A percentile compares a stretch with the other conserved stretches of the same genome.
phyloP scores from a whole-genome alignment of 495 filamentous ascomycete genomes.

The Penicillium canescens region DNA sequence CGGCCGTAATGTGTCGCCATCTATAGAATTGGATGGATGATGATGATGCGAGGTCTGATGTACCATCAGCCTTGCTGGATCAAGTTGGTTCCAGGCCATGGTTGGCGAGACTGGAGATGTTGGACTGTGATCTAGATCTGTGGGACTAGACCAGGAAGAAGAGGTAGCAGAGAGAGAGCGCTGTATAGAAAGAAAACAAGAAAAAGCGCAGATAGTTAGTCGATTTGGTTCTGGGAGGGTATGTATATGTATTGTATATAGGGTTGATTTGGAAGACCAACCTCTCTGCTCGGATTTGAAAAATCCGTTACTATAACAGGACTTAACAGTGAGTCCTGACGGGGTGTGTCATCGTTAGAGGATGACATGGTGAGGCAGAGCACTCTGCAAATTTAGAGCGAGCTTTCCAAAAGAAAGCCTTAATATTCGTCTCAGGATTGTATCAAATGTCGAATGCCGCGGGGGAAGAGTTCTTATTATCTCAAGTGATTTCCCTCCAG shows the following conservation, averaged over 20 bases:
- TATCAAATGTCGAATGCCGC: neutral
- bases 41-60: slow-evolving; percentile 33
- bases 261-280: slow-evolving; percentile 6
- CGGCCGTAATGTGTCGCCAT: slow-evolving; percentile 51
- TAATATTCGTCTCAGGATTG: neutral
- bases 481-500: neutral
- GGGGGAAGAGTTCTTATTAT: neutral
- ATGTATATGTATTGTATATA: neutral
- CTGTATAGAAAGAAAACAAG: neutral
- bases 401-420: neutral
- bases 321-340: slow-evolving; percentile 17
- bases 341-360: slow-evolving; percentile 10
- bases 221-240: too few species aligned
- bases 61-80: slow-evolving; percentile 30
- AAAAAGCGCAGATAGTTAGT: neutral
- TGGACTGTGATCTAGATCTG: slow-evolving; percentile 24
- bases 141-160: slow-evolving; percentile 21
- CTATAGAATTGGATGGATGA: slow-evolving; percentile 42
- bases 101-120: slow-evolving; percentile 29
- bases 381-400: neutral
- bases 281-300: slow-evolving; percentile 21
- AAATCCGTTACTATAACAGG: slow-evolving; percentile 19
- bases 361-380: slow-evolving; percentile 22
- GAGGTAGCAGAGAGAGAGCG: slow-evolving; percentile 23
- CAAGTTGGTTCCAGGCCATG: slow-evolving; percentile 27